Conservation (phyloP, 2,329 filamentous ascomycete species). For the Alternaria arbusti region DNA sequence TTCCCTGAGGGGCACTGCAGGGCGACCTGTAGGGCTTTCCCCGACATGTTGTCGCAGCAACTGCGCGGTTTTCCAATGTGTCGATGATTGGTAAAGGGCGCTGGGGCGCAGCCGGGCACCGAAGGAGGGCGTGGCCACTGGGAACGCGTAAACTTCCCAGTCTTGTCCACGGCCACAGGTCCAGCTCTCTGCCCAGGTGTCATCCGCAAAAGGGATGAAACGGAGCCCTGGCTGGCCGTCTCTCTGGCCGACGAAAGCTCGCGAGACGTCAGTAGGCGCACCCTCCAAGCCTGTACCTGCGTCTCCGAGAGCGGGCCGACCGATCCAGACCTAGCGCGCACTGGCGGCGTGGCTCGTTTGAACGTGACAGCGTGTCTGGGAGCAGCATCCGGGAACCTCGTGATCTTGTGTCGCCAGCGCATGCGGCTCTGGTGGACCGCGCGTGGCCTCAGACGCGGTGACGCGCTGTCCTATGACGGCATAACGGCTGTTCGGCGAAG, state of each 20-base stretch:
- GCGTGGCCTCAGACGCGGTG: conserved; percentile 20
- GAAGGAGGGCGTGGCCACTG: conserved; percentile 14
- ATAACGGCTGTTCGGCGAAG: conserved; percentile 21
- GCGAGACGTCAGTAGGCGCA: conserved; percentile 12
- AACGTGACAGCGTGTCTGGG: conserved; percentile 32
- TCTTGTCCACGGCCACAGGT: conserved; percentile 13
- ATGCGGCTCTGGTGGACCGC: conserved; percentile 26
- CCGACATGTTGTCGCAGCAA: not conserved
- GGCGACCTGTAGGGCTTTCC: conserved; percentile 24
- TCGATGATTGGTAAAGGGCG: conserved; percentile 15
- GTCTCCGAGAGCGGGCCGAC: conserved; percentile 19
- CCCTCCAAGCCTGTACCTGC: conserved; percentile 34
- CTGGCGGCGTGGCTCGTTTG: conserved; percentile 22
- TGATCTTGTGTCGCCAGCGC: conserved; percentile 30
- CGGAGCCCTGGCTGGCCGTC: conserved; percentile 14
- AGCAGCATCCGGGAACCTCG: conserved; percentile 24
- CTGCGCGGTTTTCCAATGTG: not conserved
- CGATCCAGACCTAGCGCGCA: not conserved
- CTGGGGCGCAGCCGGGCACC: conserved; percentile 22
- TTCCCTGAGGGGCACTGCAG: conserved; percentile 9
- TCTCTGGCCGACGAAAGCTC: conserved; percentile 23
- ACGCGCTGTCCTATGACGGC: conserved; percentile 25
- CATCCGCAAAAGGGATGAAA: conserved; percentile 31
- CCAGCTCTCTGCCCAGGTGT: conserved; percentile 1
- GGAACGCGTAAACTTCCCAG: conserved; percentile 17